phyloP scores from a whole-genome alignment of 371 early-diverging fungal genomes.

The Lichtheimia hyalospora region DNA sequence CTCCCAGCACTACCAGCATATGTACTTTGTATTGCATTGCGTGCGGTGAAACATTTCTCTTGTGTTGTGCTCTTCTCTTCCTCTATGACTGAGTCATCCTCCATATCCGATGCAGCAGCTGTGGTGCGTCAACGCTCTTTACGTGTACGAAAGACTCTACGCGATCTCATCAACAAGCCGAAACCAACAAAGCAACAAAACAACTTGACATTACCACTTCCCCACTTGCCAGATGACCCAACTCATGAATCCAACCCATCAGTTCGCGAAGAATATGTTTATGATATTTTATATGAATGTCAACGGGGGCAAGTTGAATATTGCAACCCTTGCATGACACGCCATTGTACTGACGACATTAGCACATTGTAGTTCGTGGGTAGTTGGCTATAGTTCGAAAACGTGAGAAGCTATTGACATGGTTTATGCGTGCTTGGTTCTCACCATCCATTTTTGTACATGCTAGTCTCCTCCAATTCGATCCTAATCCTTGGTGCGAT shows the following conservation, averaged over 20 bases:
- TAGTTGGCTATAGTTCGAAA: slow-evolving; percentile 62
- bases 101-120: too few species aligned
- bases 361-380: slow-evolving; percentile 37
- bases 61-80: too few species aligned
- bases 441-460: not conserved
- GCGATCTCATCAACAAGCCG: slow-evolving; percentile 35
- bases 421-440: not conserved
- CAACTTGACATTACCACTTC: slow-evolving; percentile 23
- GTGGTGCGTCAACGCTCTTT: slow-evolving; percentile 24
- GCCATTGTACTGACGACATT: not conserved
- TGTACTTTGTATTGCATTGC: too few species aligned
- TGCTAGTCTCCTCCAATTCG: slow-evolving; percentile 53
- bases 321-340: not conserved
- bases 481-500: slow-evolving; percentile 67
- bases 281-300: slow-evolving; percentile 53
- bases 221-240: slow-evolving; percentile 33
- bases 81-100: too few species aligned
- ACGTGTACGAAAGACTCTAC: slow-evolving; percentile 29
- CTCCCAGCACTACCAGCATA: too few species aligned
- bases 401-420: slow-evolving; percentile 26
- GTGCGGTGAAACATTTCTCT: too few species aligned
- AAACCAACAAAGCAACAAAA: slow-evolving; percentile 11
- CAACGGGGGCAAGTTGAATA: slow-evolving; percentile 47
- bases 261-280: slow-evolving; percentile 25
- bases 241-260: not conserved